phyloP scores from a whole-genome alignment of 2,329 filamentous ascomycete species.

The Pseudocercospora vitis region DNA sequence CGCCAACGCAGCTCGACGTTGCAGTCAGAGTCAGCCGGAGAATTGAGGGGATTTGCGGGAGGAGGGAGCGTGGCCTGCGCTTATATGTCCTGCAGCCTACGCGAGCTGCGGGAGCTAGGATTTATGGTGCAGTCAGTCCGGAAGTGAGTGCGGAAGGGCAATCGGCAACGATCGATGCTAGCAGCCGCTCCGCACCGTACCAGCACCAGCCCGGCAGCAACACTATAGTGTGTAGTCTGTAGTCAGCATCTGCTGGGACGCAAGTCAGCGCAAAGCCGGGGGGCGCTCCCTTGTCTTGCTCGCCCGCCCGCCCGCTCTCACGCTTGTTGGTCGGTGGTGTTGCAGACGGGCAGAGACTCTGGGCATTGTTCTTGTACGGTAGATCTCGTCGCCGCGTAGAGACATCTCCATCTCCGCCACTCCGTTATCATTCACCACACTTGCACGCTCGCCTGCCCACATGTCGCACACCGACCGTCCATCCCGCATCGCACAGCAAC shows the following conservation, averaged over 20 bases:
- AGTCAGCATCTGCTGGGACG: neutral
- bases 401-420: neutral
- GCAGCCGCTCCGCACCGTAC: no score
- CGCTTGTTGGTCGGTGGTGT: neutral
- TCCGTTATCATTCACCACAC: neutral
- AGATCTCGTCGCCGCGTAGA: neutral
- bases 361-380: neutral
- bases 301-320: neutral
- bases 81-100: constrained; percentile 9
- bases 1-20: neutral
- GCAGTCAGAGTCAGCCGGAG: constrained; percentile 12
- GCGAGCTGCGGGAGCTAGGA: neutral
- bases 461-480: no score
- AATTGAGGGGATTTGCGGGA: constrained; percentile 17
- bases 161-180: no score
- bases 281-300: neutral
- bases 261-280: neutral
- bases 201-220: no score
- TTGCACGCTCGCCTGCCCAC: no score
- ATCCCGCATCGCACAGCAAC: no score
- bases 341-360: neutral
- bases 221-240: no score
- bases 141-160: no score
- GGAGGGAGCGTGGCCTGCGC: neutral
- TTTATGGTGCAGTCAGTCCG: constrained; percentile 15